These are phyloP conservation scores for Phytophthora chlamydospora DNA, from an alignment of 352 stramenopile genomes.

Conservation along the genomic window DNA sequence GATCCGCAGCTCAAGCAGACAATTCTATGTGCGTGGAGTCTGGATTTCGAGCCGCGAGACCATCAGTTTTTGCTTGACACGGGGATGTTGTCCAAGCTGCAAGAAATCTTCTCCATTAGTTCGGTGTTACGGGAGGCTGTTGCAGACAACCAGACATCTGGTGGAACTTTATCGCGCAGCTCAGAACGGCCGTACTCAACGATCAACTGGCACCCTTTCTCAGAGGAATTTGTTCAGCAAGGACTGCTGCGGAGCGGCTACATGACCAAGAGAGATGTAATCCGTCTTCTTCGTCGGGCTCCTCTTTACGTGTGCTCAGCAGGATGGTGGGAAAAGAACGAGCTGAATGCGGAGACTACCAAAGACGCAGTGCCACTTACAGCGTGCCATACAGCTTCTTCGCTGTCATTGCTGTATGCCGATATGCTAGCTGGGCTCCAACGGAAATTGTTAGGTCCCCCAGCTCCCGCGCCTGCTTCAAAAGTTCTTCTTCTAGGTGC, in stretches of 20 bases:
- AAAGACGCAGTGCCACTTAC: slow-evolving; percentile 25
- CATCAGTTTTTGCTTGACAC: slow-evolving; percentile 83
- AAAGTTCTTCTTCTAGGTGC: slow-evolving; percentile 79
- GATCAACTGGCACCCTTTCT: slow-evolving; percentile 82
- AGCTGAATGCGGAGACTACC: slow-evolving; percentile 28
- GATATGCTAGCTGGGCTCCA: slow-evolving; percentile 71
- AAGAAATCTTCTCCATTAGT: slow-evolving; percentile 79
- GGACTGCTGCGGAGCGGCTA: slow-evolving; percentile 68
- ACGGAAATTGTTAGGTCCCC: slow-evolving; percentile 51
- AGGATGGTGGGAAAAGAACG: slow-evolving; percentile 71
- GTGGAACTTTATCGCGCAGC: slow-evolving; percentile 5
- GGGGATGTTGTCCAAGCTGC: slow-evolving; percentile 73
- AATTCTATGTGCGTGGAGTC: slow-evolving; percentile 79
- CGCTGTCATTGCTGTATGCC: slow-evolving; percentile 75
- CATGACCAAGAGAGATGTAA: slow-evolving; percentile 83
- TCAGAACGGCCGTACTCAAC: slow-evolving; percentile 32
- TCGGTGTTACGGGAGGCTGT: slow-evolving; percentile 52
- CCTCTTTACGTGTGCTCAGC: slow-evolving; percentile 60
- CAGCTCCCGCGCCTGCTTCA: slow-evolving; percentile 29
- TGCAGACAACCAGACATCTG: slow-evolving; percentile 20
- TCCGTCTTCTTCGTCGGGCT: slow-evolving; percentile 65
- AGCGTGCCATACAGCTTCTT: slow-evolving; percentile 70
- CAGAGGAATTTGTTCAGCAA: slow-evolving; percentile 81
- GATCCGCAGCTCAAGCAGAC: slow-evolving; percentile 77
- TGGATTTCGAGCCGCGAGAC: slow-evolving; percentile 87